Conservation (phyloP, 2,329 filamentous ascomycete genomes). For the Lecanicillium sp. region DNA sequence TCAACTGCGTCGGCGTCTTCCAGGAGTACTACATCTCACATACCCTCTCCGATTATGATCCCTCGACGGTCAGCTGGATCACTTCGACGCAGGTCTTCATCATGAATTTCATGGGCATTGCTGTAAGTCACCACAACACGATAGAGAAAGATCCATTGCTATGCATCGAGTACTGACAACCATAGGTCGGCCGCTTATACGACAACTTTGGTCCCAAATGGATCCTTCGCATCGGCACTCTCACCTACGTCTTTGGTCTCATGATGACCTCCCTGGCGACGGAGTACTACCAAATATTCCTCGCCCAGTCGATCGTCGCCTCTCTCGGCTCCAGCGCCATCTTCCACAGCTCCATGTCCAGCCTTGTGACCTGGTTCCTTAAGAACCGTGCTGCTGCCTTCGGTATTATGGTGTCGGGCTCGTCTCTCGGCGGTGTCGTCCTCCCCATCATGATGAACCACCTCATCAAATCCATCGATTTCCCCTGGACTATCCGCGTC, state of each 20-base stretch:
- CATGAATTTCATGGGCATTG: slow-evolving; percentile 43
- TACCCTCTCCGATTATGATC: slow-evolving; percentile 40
- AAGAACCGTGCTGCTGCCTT: slow-evolving; percentile 46
- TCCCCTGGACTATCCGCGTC: slow-evolving; percentile 43
- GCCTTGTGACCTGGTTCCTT: slow-evolving; percentile 46
- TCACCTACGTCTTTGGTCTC: slow-evolving; percentile 55
- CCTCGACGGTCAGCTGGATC: slow-evolving; percentile 55
- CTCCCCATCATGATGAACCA: slow-evolving; percentile 57
- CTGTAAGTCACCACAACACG: slow-evolving; percentile 36
- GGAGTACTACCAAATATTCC: slow-evolving; percentile 40
- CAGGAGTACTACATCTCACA: slow-evolving; percentile 51
- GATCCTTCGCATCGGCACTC: slow-evolving; percentile 46
- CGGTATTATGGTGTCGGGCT: slow-evolving; percentile 48
- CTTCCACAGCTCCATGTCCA: slow-evolving; percentile 38
- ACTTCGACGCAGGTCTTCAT: slow-evolving; percentile 46
- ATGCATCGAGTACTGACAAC: slow-evolving; percentile 5
- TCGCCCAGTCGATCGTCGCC: slow-evolving; percentile 36
- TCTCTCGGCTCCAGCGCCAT: slow-evolving; percentile 37
- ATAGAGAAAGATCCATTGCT: not conserved
- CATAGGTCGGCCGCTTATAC: slow-evolving; percentile 51
- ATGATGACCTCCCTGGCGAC: slow-evolving; percentile 56
- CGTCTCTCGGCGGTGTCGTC: slow-evolving; percentile 48
- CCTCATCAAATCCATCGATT: slow-evolving; percentile 41
- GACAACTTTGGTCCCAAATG: slow-evolving; percentile 59
- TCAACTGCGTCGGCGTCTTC: slow-evolving; percentile 48